Percentiles rank a stretch among this genome's conserved stretches.
phyloP scores from a whole-genome alignment of 2,329 filamentous ascomycete species.

The Sclerotiophoma versabilis region DNA sequence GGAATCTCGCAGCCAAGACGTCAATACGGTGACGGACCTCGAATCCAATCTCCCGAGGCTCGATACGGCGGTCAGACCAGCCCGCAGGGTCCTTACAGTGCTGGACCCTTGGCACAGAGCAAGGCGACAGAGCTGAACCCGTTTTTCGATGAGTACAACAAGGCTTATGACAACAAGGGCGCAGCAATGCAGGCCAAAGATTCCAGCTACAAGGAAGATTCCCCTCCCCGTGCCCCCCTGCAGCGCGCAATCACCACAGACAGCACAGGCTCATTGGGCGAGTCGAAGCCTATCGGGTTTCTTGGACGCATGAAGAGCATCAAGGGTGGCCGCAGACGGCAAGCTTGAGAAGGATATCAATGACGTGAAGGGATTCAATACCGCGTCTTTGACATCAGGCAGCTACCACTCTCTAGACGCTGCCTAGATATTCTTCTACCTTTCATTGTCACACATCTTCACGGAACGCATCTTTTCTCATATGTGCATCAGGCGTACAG shows the following conservation, averaged over 20 bases:
- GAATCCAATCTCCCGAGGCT: conserved; percentile 59
- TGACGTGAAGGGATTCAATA: neutral
- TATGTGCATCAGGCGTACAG: conserved; percentile 27
- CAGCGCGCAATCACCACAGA: conserved; percentile 45
- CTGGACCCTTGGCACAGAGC: conserved; percentile 48
- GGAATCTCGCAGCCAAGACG: conserved; percentile 78
- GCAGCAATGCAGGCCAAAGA: conserved; percentile 63
- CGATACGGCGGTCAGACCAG: conserved; percentile 53
- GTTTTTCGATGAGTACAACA: conserved; percentile 80
- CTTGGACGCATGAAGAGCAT: conserved; percentile 49
- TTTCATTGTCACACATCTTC: conserved; percentile 27
- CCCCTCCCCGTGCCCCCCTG: conserved; percentile 41
- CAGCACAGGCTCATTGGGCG: conserved; percentile 33
- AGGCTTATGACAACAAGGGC: conserved; percentile 70
- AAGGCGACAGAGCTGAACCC: conserved; percentile 67
- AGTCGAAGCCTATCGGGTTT: conserved; percentile 43
- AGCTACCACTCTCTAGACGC: conserved; percentile 1
- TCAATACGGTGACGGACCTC: conserved; percentile 56
- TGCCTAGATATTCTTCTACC: conserved; percentile 19
- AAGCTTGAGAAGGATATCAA: conserved; percentile 30
- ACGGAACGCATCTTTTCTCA: conserved; percentile 21
- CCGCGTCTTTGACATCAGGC: neutral
- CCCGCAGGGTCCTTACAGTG: conserved; percentile 44
- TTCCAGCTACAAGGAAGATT: conserved; percentile 28
- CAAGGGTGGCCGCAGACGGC: conserved; percentile 46